These are phyloP conservation scores for Paramecium sexaurelia DNA, from an alignment of 73 alveolate genomes.

Conservation along the genomic window DNA sequence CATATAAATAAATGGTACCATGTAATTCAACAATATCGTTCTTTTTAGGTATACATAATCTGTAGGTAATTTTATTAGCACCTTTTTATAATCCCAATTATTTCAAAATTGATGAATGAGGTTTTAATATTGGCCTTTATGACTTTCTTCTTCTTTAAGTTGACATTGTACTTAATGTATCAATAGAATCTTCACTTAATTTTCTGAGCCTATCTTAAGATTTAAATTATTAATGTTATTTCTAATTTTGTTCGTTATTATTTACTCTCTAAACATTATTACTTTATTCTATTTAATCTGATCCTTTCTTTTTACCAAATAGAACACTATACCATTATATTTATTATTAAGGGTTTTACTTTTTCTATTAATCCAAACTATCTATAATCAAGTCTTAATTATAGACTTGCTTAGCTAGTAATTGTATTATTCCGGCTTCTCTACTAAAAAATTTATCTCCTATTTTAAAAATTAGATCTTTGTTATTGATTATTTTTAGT, in stretches of 20 bases:
- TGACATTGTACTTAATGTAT: neutral
- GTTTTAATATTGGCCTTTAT: constrained; percentile 70
- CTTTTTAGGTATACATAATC: constrained; percentile 79
- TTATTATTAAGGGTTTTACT: neutral
- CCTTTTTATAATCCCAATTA: constrained; percentile 81
- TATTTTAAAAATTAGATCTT: constrained; percentile 84
- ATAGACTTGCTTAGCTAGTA: constrained; percentile 85
- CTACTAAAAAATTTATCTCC: constrained; percentile 85
- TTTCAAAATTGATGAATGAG: constrained; percentile 83
- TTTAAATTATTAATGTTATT: neutral
- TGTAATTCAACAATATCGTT: constrained; percentile 42
- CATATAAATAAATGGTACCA: constrained; percentile 90
- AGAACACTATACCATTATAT: neutral
- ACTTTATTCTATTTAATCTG: neutral
- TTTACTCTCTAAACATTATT: neutral
- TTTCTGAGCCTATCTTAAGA: neutral
- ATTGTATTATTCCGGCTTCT: constrained; percentile 89
- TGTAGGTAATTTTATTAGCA: constrained; percentile 85
- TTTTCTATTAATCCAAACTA: neutral
- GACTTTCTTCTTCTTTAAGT: neutral
- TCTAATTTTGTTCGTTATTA: neutral
- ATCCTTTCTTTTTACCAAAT: neutral
- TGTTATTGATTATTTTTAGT: constrained; percentile 76
- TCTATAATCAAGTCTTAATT: constrained; percentile 32
- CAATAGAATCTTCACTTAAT: neutral